Conservation (phyloP, 441 rosid species). For the Pelargonium fulgidum region DNA sequence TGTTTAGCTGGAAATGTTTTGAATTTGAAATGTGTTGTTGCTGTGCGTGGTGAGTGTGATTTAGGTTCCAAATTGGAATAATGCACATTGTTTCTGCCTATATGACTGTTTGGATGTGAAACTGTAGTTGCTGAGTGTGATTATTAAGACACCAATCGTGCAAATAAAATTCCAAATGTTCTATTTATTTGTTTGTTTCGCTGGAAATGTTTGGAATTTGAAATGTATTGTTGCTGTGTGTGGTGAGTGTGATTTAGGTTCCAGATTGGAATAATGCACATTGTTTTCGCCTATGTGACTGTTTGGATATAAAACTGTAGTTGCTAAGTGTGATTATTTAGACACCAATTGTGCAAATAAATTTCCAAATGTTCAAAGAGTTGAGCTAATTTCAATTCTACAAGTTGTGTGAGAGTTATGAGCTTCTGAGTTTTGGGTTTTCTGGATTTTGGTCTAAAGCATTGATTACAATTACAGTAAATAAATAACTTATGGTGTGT, state of each 20-base stretch:
- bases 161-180: neutral
- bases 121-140: neutral
- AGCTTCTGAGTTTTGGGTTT: slow-evolving; percentile 1
- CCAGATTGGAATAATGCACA: neutral
- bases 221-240: neutral
- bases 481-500: neutral
- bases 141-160: neutral
- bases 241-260: neutral
- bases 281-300: slow-evolving; percentile 1
- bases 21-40: neutral
- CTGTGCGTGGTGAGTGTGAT: neutral
- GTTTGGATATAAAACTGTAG: neutral
- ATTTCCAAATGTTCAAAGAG: neutral
- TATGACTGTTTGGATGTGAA: slow-evolving; percentile 3
- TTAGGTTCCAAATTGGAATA: neutral
- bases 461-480: neutral
- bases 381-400: slow-evolving; percentile 3
- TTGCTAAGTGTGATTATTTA: neutral
- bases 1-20: slow-evolving; percentile 1
- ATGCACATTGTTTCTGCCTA: neutral
- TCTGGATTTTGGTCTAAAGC: neutral
- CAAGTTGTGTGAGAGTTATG: neutral
- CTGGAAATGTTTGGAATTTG: neutral
- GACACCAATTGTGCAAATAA: neutral
- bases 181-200: neutral